Percentiles rank a stretch among this genome's conserved stretches.
Conservation (phyloP, 2,329 filamentous ascomycete species). For the Fusarium praegraminearum region DNA sequence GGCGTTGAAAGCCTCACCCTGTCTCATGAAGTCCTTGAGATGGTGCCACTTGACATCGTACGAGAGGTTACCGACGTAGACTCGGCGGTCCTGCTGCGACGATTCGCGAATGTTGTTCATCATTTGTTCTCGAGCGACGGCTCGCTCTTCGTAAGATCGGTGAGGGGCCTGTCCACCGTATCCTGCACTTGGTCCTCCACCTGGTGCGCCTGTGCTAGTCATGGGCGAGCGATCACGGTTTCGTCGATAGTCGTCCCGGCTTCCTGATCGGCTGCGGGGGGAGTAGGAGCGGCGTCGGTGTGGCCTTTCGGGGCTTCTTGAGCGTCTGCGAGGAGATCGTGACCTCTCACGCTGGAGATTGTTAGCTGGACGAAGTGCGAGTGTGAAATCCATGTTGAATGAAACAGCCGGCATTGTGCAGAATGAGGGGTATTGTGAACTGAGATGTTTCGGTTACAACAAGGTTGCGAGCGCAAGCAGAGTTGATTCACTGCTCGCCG, state of each 20-base stretch:
- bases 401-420: slow-evolving; percentile 13
- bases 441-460: slow-evolving; percentile 20
- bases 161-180: slow-evolving; percentile 72
- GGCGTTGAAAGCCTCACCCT: slow-evolving; percentile 75
- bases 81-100: slow-evolving; percentile 97
- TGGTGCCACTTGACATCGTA: slow-evolving; percentile 99
- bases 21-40: slow-evolving; percentile 99
- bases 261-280: slow-evolving; percentile 79
- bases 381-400: slow-evolving; percentile 33
- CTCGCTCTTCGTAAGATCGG: slow-evolving; percentile 86
- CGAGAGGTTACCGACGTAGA: slow-evolving; percentile 98
- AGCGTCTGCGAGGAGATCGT: slow-evolving; percentile 83
- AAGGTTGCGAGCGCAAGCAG: slow-evolving; percentile 19
- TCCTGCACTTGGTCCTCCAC: slow-evolving; percentile 76
- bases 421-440: slow-evolving; percentile 22
- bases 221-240: slow-evolving; percentile 85
- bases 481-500: slow-evolving; percentile 32
- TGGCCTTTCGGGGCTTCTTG: slow-evolving; percentile 81
- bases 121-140: slow-evolving; percentile 90
- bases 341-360: slow-evolving; percentile 81
- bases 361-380: slow-evolving; percentile 46
- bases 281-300: slow-evolving; percentile 82
- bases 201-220: slow-evolving; percentile 76
- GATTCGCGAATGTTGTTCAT: slow-evolving; percentile 94
- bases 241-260: slow-evolving; percentile 81